These are phyloP conservation scores for Linnemannia zychae DNA, from an alignment of 192 early-diverging fungal genomes.

Conservation along the genomic window DNA sequence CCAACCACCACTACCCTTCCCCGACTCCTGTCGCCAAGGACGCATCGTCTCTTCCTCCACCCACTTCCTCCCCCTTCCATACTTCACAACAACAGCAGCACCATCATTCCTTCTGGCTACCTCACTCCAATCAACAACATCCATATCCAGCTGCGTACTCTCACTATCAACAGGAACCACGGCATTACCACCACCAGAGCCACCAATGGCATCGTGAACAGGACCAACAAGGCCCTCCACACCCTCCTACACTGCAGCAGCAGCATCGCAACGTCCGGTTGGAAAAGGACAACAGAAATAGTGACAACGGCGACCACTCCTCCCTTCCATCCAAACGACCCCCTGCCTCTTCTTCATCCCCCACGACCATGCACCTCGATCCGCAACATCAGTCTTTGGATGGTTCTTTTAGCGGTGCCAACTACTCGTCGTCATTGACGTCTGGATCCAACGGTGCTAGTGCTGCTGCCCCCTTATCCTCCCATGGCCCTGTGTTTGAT, in stretches of 20 bases:
- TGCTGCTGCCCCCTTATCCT: neutral
- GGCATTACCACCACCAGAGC: neutral
- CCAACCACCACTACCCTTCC: neutral
- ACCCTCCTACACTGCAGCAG: neutral
- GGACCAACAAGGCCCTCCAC: neutral
- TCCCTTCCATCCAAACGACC: neutral
- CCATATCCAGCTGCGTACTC: neutral
- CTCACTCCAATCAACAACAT: neutral
- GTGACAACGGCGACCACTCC: neutral
- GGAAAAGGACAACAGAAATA: neutral
- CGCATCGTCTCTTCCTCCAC: neutral
- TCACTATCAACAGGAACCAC: neutral
- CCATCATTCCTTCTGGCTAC: no score
- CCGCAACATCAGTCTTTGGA: neutral
- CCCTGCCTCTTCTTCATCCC: neutral
- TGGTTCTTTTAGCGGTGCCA: no score
- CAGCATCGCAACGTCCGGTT: neutral
- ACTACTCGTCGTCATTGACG: neutral
- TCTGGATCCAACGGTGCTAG: neutral
- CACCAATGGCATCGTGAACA: neutral
- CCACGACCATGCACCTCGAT: neutral
- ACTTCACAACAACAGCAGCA: neutral
- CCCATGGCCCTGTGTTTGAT: neutral
- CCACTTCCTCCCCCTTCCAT: neutral
- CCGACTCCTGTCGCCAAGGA: slow-evolving; percentile 1